Base-by-base conservation (phyloP, 1,284 basidiomycete species). In the Leucoagaricus sp. region DNA sequence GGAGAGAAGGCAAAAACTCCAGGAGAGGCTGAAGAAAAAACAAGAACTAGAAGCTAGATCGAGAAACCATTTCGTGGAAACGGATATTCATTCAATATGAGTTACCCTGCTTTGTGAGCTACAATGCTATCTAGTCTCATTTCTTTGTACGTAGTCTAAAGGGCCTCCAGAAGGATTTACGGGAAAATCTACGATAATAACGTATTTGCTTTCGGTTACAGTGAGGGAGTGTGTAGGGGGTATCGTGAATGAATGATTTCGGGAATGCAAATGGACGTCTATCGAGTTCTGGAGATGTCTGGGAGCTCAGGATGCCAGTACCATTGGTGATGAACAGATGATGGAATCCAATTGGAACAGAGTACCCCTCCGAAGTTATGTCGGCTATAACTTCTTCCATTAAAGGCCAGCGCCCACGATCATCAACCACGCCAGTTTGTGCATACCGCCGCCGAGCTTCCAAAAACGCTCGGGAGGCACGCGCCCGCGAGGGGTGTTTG, bases 341-440 rank as follows among this genome's bases (percentile, higher is more conserved):
- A 36, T 69, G 70, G 60, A 81, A 75, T 1, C 74, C 78, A 15
- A 70, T 50, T 0, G 85, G 85, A 13, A 86, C 60, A 4, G 72
- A 60, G 57, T 74, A 79, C 5, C 83, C 83, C 33, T 70, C 67
- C 2, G 65, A 60, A 3, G 75, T 52, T 71, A 87, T 81, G 53
- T 76, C 78, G 53, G 69, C 64, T 15, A 70, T 74, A 41, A 89
- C 64, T 51, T 77, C 73, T 49, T 76, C 69, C 49, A 87, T 62
- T 52, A 73, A 67, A 1, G 71, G 70, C 74, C 72, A 72, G 76
- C 8, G 69, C 57, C 6, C 45, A 26, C 31, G 63, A 31, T 47
- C 19, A 19, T 57, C 55, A 21, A 48, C 17, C 3, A 45, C 2
- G 3, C 55, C 55, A n/a, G n/a, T 51, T 29, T 40, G 25, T 28